These are phyloP conservation scores for Seiridium unicorne DNA, from an alignment of 2,329 filamentous ascomycete genomes.

Conservation along the genomic window DNA sequence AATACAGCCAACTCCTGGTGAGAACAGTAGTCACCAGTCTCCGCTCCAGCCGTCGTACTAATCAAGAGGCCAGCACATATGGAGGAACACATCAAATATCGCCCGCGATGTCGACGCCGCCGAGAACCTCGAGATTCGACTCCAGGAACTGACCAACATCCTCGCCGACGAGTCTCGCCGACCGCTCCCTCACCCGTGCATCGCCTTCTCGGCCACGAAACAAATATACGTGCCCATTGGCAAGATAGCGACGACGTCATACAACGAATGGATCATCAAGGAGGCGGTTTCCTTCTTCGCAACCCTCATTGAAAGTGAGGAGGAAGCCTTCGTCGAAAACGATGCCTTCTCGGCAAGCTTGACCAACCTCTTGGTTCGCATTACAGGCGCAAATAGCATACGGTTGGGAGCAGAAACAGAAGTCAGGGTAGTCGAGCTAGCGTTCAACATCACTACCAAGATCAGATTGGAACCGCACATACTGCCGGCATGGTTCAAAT, in stretches of 20 bases:
- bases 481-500: conserved; percentile 87
- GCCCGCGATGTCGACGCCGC: conserved; percentile 59
- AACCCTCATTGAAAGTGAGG: conserved; percentile 91
- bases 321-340: conserved; percentile 90
- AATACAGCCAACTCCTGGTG: conserved; percentile 62
- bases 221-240: conserved; percentile 88
- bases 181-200: conserved; percentile 86
- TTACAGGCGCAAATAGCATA: conserved; percentile 71
- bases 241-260: conserved; percentile 81
- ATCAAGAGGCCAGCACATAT: conserved; percentile 45
- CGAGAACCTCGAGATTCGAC: conserved; percentile 60
- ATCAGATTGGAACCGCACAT: conserved; percentile 87
- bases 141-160: conserved; percentile 66
- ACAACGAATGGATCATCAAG: conserved; percentile 82
- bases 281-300: conserved; percentile 86
- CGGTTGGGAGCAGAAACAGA: conserved; percentile 79
- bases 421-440: conserved; percentile 83
- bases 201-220: conserved; percentile 79
- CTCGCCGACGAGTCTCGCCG: conserved; percentile 87
- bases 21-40: conserved; percentile 18
- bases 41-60: background rate
- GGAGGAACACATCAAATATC: conserved; percentile 61
- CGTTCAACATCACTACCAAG: conserved; percentile 96
- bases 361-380: conserved; percentile 80
- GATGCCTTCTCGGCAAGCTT: conserved; percentile 81